Base-by-base conservation (phyloP, 345 rosid species). In the Gossypium arboreum region DNA sequence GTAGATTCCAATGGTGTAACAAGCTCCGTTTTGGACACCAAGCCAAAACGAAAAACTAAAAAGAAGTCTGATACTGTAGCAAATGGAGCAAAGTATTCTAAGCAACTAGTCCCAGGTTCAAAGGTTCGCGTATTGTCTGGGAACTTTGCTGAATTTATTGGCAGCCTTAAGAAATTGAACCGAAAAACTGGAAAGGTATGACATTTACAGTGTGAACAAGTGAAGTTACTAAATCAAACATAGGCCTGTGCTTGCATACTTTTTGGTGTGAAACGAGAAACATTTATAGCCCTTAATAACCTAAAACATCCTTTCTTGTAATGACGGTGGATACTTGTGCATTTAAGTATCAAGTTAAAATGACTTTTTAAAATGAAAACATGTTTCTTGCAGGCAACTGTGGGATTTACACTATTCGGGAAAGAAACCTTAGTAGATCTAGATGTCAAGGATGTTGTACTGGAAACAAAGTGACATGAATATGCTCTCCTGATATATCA, bases 401-500 rank as follows among this genome's bases (percentile, higher is more conserved):
- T 94, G 73, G 91, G 79, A 45, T 83, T 94, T 71, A 86, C 92
- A 18, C 80, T 92, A 68, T 91, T 94, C 75, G 97, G 98, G 50
- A 94, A 91, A 82, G 98, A 94, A 80, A 92, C 87, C 58, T 76
- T 90, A 34, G 94, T 90, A 51, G 98, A 94, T 61, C 65, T 92
- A 70, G 91, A 89, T 85, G 73, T 87, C 81, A 69, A 77, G 79
- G 95, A 94, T 86, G 88, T 94, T 87, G 92, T 85, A 50, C 75
- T 83, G 41, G 90, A 85, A 84, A 76, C 84, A 65, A 71, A 77
- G 59, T 84, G 84, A 84, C 82, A 65, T 67, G 56, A 57, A 61
- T 68, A 48, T 9, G 55, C 5, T 79, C 43, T 81, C 65, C 24
- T 75, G 55, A 29, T 56, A 12, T 5, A 66, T 76, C 50, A 17